phyloP scores from a whole-genome alignment of 345 rosid species.

The Syzygium jambos region DNA sequence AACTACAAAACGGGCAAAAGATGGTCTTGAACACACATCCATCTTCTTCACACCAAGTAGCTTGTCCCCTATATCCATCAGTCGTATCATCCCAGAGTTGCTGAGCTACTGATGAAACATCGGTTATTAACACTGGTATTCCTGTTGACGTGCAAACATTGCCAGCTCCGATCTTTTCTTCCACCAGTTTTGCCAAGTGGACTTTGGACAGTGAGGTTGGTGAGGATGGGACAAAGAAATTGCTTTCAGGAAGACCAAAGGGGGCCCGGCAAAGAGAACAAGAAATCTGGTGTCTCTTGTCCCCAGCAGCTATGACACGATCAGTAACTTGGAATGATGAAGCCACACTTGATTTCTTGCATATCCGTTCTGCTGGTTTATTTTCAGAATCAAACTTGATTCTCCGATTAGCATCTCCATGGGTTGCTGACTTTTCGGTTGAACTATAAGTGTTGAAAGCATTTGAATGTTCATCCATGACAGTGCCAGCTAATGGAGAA shows the following conservation, averaged over 20 bases:
- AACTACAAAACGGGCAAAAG: slow-evolving; percentile 72
- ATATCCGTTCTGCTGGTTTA: slow-evolving; percentile 8
- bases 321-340: not conserved
- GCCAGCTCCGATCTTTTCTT: slow-evolving; percentile 18
- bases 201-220: slow-evolving; percentile 52
- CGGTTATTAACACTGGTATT: slow-evolving; percentile 47
- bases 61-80: slow-evolving; percentile 28
- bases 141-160: slow-evolving; percentile 22
- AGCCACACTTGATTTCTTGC: slow-evolving; percentile 13
- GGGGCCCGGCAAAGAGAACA: slow-evolving; percentile 62
- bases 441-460: not conserved
- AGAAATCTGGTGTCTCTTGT: slow-evolving; percentile 38
- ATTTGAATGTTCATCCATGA: slow-evolving; percentile 3
- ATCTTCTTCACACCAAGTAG: slow-evolving; percentile 79
- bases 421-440: slow-evolving; percentile 3
- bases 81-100: slow-evolving; percentile 23
- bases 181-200: slow-evolving; percentile 42
- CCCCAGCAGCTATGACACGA: slow-evolving; percentile 10
- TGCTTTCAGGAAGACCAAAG: slow-evolving; percentile 56
- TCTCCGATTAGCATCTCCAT: slow-evolving; percentile 22
- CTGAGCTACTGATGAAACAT: slow-evolving; percentile 48
- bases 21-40: slow-evolving; percentile 79
- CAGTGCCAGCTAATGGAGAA: slow-evolving; percentile 29
- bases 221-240: slow-evolving; percentile 37
- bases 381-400: slow-evolving; percentile 44